These are phyloP conservation scores for Sarcodon sp. DNA, from an alignment of 768 basidiomycete species.

Conservation along the genomic window DNA sequence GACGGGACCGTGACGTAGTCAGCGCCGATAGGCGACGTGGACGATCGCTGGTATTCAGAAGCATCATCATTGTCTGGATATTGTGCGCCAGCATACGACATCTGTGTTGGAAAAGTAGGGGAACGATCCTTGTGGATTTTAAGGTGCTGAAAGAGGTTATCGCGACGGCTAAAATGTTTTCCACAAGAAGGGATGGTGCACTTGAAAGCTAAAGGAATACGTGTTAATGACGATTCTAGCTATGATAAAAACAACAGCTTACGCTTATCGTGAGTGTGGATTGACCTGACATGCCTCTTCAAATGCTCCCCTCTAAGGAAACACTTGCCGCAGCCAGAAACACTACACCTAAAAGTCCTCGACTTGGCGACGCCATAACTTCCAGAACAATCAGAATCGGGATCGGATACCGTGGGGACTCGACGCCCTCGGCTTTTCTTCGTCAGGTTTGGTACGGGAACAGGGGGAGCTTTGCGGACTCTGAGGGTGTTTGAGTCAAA, in stretches of 20 bases:
- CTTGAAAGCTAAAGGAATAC: constrained; percentile 28
- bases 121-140: constrained; percentile 34
- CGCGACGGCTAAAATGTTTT: constrained; percentile 60
- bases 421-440: constrained; percentile 35
- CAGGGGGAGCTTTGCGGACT: constrained; percentile 12
- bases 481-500: too few species aligned
- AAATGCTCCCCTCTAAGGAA: constrained; percentile 74
- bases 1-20: not conserved
- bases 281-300: constrained; percentile 67
- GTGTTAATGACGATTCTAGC: not conserved
- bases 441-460: constrained; percentile 33
- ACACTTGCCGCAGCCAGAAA: constrained; percentile 64
- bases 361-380: constrained; percentile 5
- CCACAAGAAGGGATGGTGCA: constrained; percentile 56
- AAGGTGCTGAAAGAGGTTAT: constrained; percentile 69
- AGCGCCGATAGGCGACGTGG: not conserved
- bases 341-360: constrained; percentile 52
- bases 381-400: not conserved
- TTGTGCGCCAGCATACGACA: not conserved
- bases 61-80: not conserved
- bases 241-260: constrained; percentile 16
- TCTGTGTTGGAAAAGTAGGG: not conserved
- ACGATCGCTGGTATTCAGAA: not conserved
- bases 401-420: constrained; percentile 25
- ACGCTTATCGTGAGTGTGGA: constrained; percentile 83